Conservation (phyloP, 306 rosid genomes). For the Gynostemma pentaphyllum region DNA sequence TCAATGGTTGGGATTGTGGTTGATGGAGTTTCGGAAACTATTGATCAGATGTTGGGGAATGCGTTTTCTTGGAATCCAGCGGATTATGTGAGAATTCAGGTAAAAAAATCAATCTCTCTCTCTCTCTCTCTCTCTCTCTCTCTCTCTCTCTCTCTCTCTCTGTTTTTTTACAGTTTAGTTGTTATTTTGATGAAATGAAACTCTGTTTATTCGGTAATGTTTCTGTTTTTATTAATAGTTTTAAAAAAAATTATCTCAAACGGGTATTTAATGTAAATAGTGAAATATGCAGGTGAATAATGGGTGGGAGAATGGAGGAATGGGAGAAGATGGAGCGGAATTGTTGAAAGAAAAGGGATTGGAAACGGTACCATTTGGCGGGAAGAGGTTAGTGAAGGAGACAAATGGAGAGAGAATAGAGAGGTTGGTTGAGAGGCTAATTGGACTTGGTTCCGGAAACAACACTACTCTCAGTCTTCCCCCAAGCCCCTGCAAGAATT, state of each 20-base stretch:
- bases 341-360: slow-evolving; percentile 59
- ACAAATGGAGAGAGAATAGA: slow-evolving; percentile 79
- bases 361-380: slow-evolving; percentile 92
- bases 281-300: slow-evolving; percentile 45
- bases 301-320: slow-evolving; percentile 28
- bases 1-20: slow-evolving; percentile 72
- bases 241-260: not conserved
- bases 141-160: not conserved
- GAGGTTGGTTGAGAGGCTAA: slow-evolving; percentile 52
- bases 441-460: too few species aligned
- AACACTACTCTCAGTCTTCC: too few species aligned
- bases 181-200: too few species aligned
- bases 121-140: not conserved
- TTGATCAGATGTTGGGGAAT: slow-evolving; percentile 88
- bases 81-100: slow-evolving; percentile 89
- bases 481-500: slow-evolving; percentile 50
- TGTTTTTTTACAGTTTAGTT: slow-evolving; percentile 17
- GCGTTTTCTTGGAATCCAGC: slow-evolving; percentile 82
- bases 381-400: slow-evolving; percentile 83
- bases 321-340: slow-evolving; percentile 36
- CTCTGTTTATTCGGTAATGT: too few species aligned
- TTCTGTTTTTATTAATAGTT: too few species aligned
- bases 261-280: not conserved
- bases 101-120: slow-evolving; percentile 2
- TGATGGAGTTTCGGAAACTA: slow-evolving; percentile 82